These are phyloP conservation scores for Aspergillus phoenicis DNA, from an alignment of 2,329 filamentous ascomycete genomes.

Conservation along the genomic window DNA sequence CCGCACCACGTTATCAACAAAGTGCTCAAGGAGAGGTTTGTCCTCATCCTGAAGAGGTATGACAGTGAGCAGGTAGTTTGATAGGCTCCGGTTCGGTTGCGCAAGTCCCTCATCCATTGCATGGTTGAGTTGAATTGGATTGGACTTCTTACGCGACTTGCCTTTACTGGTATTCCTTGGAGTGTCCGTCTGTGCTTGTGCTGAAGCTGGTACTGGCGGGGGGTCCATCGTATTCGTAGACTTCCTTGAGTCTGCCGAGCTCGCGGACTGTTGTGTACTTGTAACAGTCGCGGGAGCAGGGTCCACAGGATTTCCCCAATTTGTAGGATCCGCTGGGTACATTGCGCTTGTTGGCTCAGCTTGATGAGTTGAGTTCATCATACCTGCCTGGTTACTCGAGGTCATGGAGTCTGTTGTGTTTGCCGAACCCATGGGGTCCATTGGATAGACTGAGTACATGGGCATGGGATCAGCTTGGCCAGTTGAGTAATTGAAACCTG, in stretches of 20 bases:
- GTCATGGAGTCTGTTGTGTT: neutral
- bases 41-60: constrained; percentile 74
- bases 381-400: neutral
- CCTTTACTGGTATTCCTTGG: neutral
- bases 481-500: neutral
- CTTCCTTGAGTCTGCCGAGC: neutral
- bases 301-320: neutral
- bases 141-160: neutral
- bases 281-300: neutral
- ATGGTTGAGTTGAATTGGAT: neutral
- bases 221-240: neutral
- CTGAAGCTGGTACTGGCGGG: neutral
- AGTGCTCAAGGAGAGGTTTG: constrained; percentile 82
- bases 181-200: neutral
- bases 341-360: neutral
- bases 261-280: neutral
- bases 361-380: neutral
- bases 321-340: neutral
- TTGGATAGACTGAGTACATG: neutral
- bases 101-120: neutral
- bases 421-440: neutral
- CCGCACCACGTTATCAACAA: constrained; percentile 81
- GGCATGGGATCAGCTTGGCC: neutral
- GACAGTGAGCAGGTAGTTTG: constrained; percentile 2
- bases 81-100: constrained; percentile 5